Percentiles rank a stretch among this genome's conserved stretches.
Evolutionary conservation across 345 rosid species (phyloP).

Genomic region (Dovyalis caffra): DNA sequence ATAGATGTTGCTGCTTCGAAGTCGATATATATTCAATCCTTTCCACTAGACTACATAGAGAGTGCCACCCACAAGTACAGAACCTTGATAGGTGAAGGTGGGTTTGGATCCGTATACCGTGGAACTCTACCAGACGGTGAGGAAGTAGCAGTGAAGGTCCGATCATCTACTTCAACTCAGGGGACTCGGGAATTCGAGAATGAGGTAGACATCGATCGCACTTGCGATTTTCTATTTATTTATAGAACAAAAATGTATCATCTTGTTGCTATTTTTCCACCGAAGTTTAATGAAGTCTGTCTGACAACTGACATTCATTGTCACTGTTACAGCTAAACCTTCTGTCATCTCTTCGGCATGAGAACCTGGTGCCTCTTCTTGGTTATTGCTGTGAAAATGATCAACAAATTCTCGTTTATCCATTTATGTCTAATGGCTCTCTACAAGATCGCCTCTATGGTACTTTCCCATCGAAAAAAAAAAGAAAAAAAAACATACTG

Average conservation of each 20-base stretch:
- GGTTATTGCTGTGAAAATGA: constrained; percentile 67
- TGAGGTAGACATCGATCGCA: constrained; percentile 21
- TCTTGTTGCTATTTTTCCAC: neutral
- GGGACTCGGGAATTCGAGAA: constrained; percentile 34
- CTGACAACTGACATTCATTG: constrained; percentile 5
- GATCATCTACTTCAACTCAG: constrained; percentile 33
- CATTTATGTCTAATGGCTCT: constrained; percentile 75
- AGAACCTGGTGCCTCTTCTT: constrained; percentile 64
- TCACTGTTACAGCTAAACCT: constrained; percentile 50
- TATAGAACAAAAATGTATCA: neutral
- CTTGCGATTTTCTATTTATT: neutral
- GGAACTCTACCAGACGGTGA: constrained; percentile 28
- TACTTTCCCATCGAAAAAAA: constrained; percentile 17
- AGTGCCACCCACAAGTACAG: constrained; percentile 45
- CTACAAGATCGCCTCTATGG: constrained; percentile 71
- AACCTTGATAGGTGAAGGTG: constrained; percentile 31
- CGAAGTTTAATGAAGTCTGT: no score
- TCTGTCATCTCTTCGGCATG: constrained; percentile 61
- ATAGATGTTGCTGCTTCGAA: constrained; percentile 32
- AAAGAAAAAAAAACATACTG: neutral
- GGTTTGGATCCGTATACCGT: constrained; percentile 33
- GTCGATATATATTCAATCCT: constrained; percentile 45
- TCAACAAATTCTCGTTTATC: constrained; percentile 69
- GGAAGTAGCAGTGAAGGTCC: constrained; percentile 39
- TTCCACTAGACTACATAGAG: constrained; percentile 45